Base-by-base conservation (phyloP, 139 green algal species). In the Chlamydomonas sp. region DNA sequence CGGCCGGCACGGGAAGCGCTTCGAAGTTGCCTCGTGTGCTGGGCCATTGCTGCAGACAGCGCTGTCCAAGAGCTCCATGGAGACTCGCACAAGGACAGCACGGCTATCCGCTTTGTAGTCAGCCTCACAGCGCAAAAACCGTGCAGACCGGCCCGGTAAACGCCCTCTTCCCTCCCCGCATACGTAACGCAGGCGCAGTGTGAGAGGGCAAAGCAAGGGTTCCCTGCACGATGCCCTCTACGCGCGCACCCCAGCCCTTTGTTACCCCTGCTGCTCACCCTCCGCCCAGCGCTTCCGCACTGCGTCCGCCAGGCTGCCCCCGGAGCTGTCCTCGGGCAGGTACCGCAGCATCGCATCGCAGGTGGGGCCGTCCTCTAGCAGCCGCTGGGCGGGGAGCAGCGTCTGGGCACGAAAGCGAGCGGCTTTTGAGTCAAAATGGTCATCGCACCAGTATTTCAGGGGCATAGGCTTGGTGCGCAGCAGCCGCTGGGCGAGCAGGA, bases 291-390 rank as follows among this genome's bases (percentile, higher is more conserved):
- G 63, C 58, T 59, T 64, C 18, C 75, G 71, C 64, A 91, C 71
- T 7, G 62, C 90, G 57, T 88, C 12, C 12, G 60, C 63, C 14
- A 90, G 63, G 59, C 90, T 87, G 64, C 88, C 84, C 8, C 92
- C 90, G 3, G 88, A 60, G 59, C 90, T 87, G 64, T 88, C 84
- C 8, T 92, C 90, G 3, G 88, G 87, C 5, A 93, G 18, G 71
- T 92, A 91, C 15, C 83, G 82, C 61, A 93, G 80, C 73, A 94
- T 16, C 72, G 91, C 80, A n/a, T 86, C 79, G 2, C 88, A 79
- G 78, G 95, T 93, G 10, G 91, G 94, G 6, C 98, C 90, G 78
- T 97, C 92, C 18, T 89, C 93, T 63, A 99, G 87, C 82, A 99
- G 93, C 63, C 78, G 63, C 90, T 99, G 96, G 72, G 93, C 31